These are phyloP conservation scores for Aspergillus ustus DNA, from an alignment of 2,329 filamentous ascomycete genomes.

Conservation along the genomic window DNA sequence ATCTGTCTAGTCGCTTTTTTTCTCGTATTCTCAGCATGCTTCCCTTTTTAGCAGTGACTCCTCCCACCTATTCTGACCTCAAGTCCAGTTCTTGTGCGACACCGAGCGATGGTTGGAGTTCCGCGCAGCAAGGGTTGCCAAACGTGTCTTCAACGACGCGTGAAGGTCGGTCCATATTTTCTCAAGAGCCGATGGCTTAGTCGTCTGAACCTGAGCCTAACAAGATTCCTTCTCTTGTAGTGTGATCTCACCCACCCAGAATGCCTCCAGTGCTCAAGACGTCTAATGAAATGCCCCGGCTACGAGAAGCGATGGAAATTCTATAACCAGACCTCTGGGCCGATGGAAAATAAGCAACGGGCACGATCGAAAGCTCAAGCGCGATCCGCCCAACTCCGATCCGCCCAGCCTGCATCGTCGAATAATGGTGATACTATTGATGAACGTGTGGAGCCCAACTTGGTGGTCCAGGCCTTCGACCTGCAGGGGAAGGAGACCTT, in stretches of 20 bases:
- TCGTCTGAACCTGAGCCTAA: neutral
- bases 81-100: neutral
- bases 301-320: constrained; percentile 21
- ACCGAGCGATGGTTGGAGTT: constrained; percentile 37
- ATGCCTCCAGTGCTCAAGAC: constrained; percentile 19
- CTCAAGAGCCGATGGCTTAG: neutral
- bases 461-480: constrained; percentile 13
- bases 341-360: neutral
- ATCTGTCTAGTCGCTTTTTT: neutral
- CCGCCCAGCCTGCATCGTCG: neutral
- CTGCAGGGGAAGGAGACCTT: constrained; percentile 21
- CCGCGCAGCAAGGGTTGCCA: constrained; percentile 43
- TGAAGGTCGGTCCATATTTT: constrained; percentile 27
- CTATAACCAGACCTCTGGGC: constrained; percentile 6
- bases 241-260: constrained; percentile 9
- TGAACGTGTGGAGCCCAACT: constrained; percentile 18
- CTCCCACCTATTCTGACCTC: neutral
- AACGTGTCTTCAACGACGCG: constrained; percentile 39
- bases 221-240: neutral
- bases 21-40: constrained; percentile 14
- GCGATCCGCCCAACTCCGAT: neutral
- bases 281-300: constrained; percentile 17
- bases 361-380: neutral
- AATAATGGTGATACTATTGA: constrained; percentile 9
- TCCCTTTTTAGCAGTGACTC: neutral